These are phyloP conservation scores for Escallonia rubra DNA, from an alignment of 129 eudicot species.

Conservation along the genomic window DNA sequence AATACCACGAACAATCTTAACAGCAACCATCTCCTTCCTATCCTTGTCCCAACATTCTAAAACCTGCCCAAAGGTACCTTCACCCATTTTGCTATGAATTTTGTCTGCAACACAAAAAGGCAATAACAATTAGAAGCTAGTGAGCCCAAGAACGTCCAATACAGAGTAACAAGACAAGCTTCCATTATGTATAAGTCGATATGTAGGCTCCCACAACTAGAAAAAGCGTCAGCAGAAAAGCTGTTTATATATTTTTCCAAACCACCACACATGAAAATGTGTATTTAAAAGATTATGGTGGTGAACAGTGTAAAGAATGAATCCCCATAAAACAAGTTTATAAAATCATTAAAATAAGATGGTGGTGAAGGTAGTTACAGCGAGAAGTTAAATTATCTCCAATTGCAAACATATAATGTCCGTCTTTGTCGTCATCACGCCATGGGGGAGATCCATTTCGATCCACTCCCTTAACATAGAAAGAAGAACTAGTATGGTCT, in stretches of 20 bases:
- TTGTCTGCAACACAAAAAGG: slow-evolving; percentile 49
- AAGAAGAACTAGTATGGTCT: slow-evolving; percentile 50
- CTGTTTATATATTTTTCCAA: too few species aligned
- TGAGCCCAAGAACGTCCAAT: too few species aligned
- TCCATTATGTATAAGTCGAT: too few species aligned
- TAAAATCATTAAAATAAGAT: slow-evolving; percentile 1
- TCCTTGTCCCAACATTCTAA: slow-evolving; percentile 90
- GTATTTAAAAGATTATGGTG: too few species aligned
- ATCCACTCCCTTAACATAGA: slow-evolving; percentile 66
- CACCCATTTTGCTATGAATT: slow-evolving; percentile 90
- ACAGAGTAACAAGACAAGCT: too few species aligned
- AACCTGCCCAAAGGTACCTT: slow-evolving; percentile 94
- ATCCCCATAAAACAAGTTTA: too few species aligned
- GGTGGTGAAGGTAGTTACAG: slow-evolving; percentile 71
- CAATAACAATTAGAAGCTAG: slow-evolving; percentile 4
- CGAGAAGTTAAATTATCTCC: slow-evolving; percentile 93
- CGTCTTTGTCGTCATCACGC: slow-evolving; percentile 95
- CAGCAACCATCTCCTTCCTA: slow-evolving; percentile 79
- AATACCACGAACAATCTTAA: slow-evolving; percentile 76
- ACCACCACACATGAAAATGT: too few species aligned
- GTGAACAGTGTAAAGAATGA: too few species aligned
- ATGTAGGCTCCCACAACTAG: too few species aligned
- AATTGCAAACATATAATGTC: slow-evolving; percentile 78
- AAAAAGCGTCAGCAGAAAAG: too few species aligned
- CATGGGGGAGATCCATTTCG: slow-evolving; percentile 82